Conservation (phyloP, 2,329 filamentous ascomycete genomes). For the Neurospora sp. region DNA sequence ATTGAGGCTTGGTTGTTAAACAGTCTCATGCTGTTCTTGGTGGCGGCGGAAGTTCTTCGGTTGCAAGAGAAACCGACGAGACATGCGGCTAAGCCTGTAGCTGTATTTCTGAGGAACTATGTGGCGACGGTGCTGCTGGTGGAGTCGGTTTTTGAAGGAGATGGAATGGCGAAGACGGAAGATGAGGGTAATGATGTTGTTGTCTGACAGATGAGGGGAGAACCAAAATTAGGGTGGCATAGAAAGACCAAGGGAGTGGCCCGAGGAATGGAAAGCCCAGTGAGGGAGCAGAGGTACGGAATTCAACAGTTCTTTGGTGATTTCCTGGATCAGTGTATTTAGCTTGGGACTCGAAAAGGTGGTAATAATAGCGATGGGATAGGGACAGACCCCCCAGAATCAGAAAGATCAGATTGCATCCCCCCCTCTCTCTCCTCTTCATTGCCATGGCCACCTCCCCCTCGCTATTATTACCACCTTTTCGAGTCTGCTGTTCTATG, state of each 20-base stretch:
- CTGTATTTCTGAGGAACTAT: not conserved
- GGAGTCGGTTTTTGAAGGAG: not conserved
- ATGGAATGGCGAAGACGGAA: not conserved
- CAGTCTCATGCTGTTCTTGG: not conserved
- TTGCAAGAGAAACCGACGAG: not conserved
- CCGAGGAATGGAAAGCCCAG: too few relatives aligned
- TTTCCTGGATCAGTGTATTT: too few relatives aligned
- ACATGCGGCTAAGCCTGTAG: not conserved
- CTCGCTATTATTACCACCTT: too few relatives aligned
- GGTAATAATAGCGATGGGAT: too few relatives aligned
- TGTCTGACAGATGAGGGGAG: not conserved
- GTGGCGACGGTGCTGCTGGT: not conserved
- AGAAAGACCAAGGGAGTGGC: too few relatives aligned
- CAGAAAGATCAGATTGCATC: too few relatives aligned
- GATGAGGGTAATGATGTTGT: not conserved
- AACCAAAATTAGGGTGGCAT: too few relatives aligned
- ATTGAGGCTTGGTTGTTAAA: not conserved
- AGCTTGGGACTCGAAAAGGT: too few relatives aligned
- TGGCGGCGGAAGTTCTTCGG: not conserved
- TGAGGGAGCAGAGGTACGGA: not conserved
- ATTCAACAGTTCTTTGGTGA: not conserved
- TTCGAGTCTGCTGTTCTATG: not conserved
- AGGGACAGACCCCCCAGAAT: too few relatives aligned
- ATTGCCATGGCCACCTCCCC: too few relatives aligned
- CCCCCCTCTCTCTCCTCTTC: too few relatives aligned